Evolutionary conservation across 2,329 filamentous ascomycete genomes (phyloP), one percentile per base, ranked within the genome.

Genomic region (Diplodia scrobiculata): DNA sequence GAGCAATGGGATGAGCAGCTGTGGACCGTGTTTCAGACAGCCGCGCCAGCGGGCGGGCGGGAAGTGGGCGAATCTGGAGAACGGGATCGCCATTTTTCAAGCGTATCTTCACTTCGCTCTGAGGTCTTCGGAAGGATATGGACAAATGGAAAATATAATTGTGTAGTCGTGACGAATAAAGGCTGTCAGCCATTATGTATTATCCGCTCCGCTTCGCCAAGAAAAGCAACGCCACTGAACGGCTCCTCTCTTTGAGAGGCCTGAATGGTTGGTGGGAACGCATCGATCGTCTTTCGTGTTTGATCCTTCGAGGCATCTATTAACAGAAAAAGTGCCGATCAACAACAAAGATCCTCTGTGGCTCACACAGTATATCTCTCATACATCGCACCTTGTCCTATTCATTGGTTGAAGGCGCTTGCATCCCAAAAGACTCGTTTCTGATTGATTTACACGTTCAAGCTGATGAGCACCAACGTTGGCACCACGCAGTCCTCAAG

Each of bases 61-160:
- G 14, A 36, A 63, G 13, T 63, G 47, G 32, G 60, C 41, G 60
- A 63, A 60, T 29, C 55, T 25, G 3, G 55, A 60, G 25, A 47
- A 60, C 5, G 36, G 21, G 3, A 60, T 47, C 14, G 55, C 55
- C 55, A 60, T 48, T 10, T 45, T 45, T 29, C 11, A 0, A 9
- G 10, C 7, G 2, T 21, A n/a, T 14, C 11, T 27, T 32, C 13
- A 36, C 17, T 3, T 38, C 10, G 14, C 2, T 17, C n/a, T 54
- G 14, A n/a, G 7, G 29, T 6, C n/a, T 21, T 36, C 34, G 34
- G 10, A 3, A 38, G 32, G 10, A 19, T 1, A 34, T 10, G 50
- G 4, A n/a, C 9, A 25, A 5, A 11, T 53, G 34, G 34, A 36
- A 27, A 53, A 7, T 27, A 9, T 6, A 32, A 34, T 6, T 29